A percentile compares a stretch with the other conserved stretches of the same genome.
Conservation (phyloP, 495 filamentous ascomycete genomes). For the Beverwykella pulmonaria region DNA sequence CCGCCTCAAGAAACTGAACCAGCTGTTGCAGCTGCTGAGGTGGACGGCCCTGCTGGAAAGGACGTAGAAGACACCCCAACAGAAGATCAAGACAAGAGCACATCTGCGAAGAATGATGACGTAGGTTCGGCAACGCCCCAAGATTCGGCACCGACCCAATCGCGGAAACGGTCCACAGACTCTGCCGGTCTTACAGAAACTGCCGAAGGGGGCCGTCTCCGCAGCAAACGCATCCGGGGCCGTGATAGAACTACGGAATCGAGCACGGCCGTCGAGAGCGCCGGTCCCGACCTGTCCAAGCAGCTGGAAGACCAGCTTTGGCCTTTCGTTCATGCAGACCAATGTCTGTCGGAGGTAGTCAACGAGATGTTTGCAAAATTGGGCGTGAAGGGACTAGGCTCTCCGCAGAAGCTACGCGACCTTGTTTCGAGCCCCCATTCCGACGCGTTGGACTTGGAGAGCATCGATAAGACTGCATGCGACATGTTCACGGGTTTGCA, state of each 20-base stretch:
- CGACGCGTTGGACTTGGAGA: not conserved
- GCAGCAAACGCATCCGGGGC: constrained; percentile 81
- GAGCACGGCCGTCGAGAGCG: constrained; percentile 54
- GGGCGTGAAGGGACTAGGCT: constrained; percentile 57
- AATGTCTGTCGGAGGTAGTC: constrained; percentile 71
- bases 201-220: constrained; percentile 62
- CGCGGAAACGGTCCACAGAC: constrained; percentile 67
- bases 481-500: constrained; percentile 33
- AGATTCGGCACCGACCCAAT: constrained; percentile 30
- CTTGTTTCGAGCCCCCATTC: constrained; percentile 7
- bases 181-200: constrained; percentile 60
- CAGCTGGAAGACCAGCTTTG: constrained; percentile 74
- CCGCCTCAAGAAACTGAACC: not conserved
- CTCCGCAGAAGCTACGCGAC: constrained; percentile 31
- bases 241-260: constrained; percentile 69
- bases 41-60: not conserved
- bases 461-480: constrained; percentile 23
- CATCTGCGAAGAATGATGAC: constrained; percentile 23
- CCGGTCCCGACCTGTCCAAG: constrained; percentile 64
- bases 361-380: constrained; percentile 68
- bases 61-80: constrained; percentile 19
- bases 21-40: not conserved
- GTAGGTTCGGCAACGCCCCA: constrained; percentile 12
- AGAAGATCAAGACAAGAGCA: constrained; percentile 19
- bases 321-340: constrained; percentile 68